Evolutionary conservation across 106 monocot species (phyloP).

Genomic region (Iris macrosiphon): DNA sequence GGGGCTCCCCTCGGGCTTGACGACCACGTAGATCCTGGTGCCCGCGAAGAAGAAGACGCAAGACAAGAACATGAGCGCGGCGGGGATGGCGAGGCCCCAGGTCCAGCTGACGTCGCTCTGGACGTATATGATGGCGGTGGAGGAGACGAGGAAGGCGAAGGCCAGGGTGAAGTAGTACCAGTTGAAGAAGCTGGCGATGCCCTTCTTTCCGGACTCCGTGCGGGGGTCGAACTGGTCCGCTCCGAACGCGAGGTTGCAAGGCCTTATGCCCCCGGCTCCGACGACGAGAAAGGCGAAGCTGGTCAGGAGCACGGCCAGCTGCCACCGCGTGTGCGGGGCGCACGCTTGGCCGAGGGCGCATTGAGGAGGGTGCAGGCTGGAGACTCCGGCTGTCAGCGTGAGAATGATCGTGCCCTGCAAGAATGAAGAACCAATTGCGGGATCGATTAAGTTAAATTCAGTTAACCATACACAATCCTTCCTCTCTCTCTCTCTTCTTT

Average conservation of each 20-base stretch:
- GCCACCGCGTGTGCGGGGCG: slow-evolving; percentile 11
- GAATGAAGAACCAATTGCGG: too few species aligned
- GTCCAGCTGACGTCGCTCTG: slow-evolving; percentile 71
- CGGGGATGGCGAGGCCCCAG: slow-evolving; percentile 52
- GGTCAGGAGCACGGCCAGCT: slow-evolving; percentile 28
- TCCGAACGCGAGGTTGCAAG: slow-evolving; percentile 79
- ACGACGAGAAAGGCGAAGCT: slow-evolving; percentile 38
- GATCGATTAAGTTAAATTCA: too few species aligned
- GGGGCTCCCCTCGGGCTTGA: slow-evolving; percentile 55
- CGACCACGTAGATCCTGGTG: slow-evolving; percentile 44
- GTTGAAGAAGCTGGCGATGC: slow-evolving; percentile 90
- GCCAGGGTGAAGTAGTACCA: slow-evolving; percentile 87
- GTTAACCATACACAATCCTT: too few species aligned
- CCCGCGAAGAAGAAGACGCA: slow-evolving; percentile 54
- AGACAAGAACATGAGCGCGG: slow-evolving; percentile 59
- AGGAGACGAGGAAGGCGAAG: slow-evolving; percentile 44
- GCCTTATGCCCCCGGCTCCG: slow-evolving; percentile 75
- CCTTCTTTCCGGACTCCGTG: slow-evolving; percentile 43
- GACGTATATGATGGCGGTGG: slow-evolving; percentile 70
- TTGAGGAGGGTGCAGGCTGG: slow-evolving; percentile 40
- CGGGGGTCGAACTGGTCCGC: slow-evolving; percentile 74
- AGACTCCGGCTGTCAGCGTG: slow-evolving; percentile 49
- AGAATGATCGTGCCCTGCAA: slow-evolving; percentile 71
- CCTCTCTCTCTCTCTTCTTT: too few species aligned
- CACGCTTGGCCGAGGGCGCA: slow-evolving; percentile 33